A percentile compares a stretch with the other conserved stretches of the same genome.
Conservation (phyloP, 2,329 filamentous ascomycete species). For the Aaosphaeria pasadenensis region DNA sequence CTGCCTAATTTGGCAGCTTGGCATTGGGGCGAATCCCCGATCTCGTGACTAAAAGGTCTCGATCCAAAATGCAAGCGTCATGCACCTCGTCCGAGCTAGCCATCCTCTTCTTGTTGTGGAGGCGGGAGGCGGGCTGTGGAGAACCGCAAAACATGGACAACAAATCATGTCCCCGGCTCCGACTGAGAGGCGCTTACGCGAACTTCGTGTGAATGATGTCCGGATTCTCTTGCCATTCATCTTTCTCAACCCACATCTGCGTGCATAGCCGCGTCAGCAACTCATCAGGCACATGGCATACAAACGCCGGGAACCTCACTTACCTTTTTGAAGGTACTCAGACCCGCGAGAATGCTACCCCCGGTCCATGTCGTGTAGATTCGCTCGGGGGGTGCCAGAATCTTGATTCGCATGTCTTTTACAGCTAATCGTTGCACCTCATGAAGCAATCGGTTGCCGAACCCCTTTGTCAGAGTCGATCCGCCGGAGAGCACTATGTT, state of each 20-base stretch:
- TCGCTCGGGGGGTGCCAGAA: constrained; percentile 93
- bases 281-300: constrained; percentile 7
- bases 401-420: constrained; percentile 99
- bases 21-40: no score
- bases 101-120: constrained; percentile 17
- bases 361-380: constrained; percentile 99
- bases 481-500: constrained; percentile 98
- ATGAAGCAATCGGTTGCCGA: constrained; percentile 85
- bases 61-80: constrained; percentile 18
- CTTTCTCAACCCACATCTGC: constrained; percentile 99
- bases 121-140: constrained; percentile 27
- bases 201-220: constrained; percentile 99
- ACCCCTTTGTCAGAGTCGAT: constrained; percentile 93
- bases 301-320: constrained; percentile 23
- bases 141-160: constrained; percentile 8
- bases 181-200: constrained; percentile 52
- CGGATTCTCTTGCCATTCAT: constrained; percentile 99
- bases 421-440: constrained; percentile 92
- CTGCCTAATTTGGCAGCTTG: no score
- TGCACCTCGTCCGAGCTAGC: constrained; percentile 19
- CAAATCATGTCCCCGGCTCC: constrained; percentile 6
- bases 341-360: constrained; percentile 89
- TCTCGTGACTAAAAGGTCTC: no score
- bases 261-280: constrained; percentile 22
- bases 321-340: constrained; percentile 98